Percentiles rank a stretch among this genome's conserved stretches.
Conservation (phyloP, 768 basidiomycete genomes). For the Rhizopogon rudus region DNA sequence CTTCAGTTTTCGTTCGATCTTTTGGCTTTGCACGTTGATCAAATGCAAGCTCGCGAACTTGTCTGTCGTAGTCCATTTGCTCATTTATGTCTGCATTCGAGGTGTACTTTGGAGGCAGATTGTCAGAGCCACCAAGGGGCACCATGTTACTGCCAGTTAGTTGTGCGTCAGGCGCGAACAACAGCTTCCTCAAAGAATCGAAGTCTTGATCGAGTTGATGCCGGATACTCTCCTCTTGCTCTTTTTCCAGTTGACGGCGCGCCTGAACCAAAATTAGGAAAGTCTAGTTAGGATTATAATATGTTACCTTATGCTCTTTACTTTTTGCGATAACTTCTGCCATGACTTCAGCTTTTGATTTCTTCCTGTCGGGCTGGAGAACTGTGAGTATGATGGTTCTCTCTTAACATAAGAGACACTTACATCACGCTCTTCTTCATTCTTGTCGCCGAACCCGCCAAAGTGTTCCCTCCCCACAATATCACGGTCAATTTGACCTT, state of each 20-base stretch:
- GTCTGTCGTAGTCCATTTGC: conserved; percentile 83
- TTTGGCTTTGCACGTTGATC: conserved; percentile 93
- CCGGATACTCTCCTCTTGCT: conserved; percentile 80
- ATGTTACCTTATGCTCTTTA: conserved; percentile 83
- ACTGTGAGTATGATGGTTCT: background rate
- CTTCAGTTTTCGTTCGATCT: conserved; percentile 94
- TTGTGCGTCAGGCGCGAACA: conserved; percentile 54
- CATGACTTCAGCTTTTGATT: conserved; percentile 95
- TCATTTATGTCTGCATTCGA: conserved; percentile 22
- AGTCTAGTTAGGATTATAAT: background rate
- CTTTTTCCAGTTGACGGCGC: conserved; percentile 82
- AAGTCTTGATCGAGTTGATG: conserved; percentile 88
- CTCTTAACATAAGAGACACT: conserved; percentile 12
- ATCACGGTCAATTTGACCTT: conserved; percentile 65
- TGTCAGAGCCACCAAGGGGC: conserved; percentile 21
- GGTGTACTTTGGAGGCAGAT: background rate
- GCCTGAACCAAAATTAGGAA: conserved; percentile 40
- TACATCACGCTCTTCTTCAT: conserved; percentile 49
- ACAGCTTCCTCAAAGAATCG: conserved; percentile 68
- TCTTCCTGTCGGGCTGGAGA: conserved; percentile 75
- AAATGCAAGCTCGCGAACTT: conserved; percentile 88
- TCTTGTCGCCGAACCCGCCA: conserved; percentile 79
- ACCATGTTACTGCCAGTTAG: conserved; percentile 33
- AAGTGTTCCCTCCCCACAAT: conserved; percentile 73
- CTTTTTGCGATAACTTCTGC: conserved; percentile 96